Percentiles rank a stretch among this genome's conserved stretches.
These are phyloP conservation scores for Pseudogymnoascus sp. DNA, from an alignment of 2,329 filamentous ascomycete species.

Conservation along the genomic window DNA sequence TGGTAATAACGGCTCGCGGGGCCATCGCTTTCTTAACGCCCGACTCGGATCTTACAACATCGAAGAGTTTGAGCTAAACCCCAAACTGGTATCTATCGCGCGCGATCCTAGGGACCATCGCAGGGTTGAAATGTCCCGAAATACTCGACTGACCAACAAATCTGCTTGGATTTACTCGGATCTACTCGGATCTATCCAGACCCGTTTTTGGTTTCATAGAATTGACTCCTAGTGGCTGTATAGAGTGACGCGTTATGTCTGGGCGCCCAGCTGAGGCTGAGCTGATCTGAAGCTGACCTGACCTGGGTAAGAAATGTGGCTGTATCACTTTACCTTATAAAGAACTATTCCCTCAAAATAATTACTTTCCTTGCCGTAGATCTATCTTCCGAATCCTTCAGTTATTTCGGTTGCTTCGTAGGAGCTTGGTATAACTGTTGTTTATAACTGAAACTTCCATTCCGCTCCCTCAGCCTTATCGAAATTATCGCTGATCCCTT, in stretches of 20 bases:
- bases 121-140: neutral
- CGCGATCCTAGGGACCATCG: neutral
- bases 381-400: neutral
- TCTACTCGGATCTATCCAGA: neutral
- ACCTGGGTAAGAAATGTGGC: neutral
- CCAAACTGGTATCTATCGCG: neutral
- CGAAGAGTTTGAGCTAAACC: neutral
- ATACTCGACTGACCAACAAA: neutral
- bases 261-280: neutral
- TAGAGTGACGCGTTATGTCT: neutral
- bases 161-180: neutral
- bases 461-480: neutral
- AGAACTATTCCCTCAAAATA: neutral
- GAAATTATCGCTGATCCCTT: neutral
- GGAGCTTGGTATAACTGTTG: neutral
- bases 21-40: too few species aligned
- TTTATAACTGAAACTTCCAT: neutral
- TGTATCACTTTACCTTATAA: neutral
- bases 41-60: too few species aligned
- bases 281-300: neutral
- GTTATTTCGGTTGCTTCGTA: neutral
- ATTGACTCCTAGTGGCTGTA: neutral
- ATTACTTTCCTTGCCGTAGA: neutral
- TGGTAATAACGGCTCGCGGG: too few species aligned
- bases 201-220: neutral